These are phyloP conservation scores for Sphaerulina populicola DNA, from an alignment of 2,329 filamentous ascomycete species.

Conservation along the genomic window DNA sequence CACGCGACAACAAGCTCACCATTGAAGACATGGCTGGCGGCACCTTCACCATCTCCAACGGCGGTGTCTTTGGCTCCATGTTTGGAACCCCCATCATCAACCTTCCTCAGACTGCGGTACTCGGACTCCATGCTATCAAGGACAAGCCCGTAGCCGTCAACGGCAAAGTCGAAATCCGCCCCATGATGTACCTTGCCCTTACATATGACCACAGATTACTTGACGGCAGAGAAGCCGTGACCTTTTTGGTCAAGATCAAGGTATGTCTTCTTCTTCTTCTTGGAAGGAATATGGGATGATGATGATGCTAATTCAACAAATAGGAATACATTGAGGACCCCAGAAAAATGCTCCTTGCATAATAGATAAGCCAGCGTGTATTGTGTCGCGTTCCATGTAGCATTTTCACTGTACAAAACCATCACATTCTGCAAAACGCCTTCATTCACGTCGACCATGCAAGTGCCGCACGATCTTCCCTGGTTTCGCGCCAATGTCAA, in stretches of 20 bases:
- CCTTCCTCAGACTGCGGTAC: conserved; percentile 79
- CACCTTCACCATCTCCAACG: conserved; percentile 95
- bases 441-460: neutral
- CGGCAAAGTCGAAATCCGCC: conserved; percentile 87
- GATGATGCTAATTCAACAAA: neutral
- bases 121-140: conserved; percentile 94
- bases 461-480: too few relatives aligned
- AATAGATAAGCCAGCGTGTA: conserved; percentile 4
- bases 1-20: conserved; percentile 89
- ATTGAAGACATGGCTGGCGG: conserved; percentile 99
- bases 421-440: neutral
- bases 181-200: conserved; percentile 98
- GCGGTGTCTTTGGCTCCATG: conserved; percentile 91
- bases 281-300: neutral
- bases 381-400: neutral
- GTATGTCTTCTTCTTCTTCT: conserved; percentile 29
- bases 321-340: conserved; percentile 85
- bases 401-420: conserved; percentile 13
- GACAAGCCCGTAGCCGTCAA: conserved; percentile 82
- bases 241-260: conserved; percentile 94
- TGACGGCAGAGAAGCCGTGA: conserved; percentile 89
- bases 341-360: conserved; percentile 68
- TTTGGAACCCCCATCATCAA: conserved; percentile 99
- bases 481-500: too few relatives aligned
- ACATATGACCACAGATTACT: conserved; percentile 96